Evolutionary conservation across 768 basidiomycete genomes (phyloP).

Genomic region (Gymnopilus dilepis): DNA sequence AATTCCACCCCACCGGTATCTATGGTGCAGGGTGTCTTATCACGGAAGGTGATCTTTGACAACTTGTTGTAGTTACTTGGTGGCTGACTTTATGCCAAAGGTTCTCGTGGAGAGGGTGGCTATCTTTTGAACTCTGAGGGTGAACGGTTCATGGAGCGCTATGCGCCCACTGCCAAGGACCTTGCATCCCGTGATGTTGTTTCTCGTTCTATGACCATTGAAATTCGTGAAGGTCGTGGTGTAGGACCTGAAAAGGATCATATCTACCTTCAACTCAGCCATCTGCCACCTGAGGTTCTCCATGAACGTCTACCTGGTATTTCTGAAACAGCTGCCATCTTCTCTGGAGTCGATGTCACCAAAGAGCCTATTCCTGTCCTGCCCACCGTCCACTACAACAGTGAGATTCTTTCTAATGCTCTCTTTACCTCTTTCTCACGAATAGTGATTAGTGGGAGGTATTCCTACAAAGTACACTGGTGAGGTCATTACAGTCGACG

Average conservation of each 20-base stretch:
- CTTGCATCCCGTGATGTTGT: constrained; percentile 99
- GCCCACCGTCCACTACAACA: constrained; percentile 98
- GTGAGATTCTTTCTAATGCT: constrained; percentile 53
- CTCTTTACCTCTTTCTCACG: constrained; percentile 1
- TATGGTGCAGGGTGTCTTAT: constrained; percentile 99
- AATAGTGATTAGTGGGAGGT: constrained; percentile 81
- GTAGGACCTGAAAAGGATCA: constrained; percentile 99
- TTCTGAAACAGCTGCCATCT: constrained; percentile 98
- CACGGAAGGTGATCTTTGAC: constrained; percentile 77
- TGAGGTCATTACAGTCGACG: constrained; percentile 89
- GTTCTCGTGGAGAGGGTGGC: constrained; percentile 98
- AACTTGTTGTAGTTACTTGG: not conserved
- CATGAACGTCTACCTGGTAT: constrained; percentile 98
- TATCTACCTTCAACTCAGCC: constrained; percentile 94
- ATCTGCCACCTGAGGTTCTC: constrained; percentile 93
- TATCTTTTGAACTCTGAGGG: constrained; percentile 98
- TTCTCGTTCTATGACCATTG: constrained; percentile 98
- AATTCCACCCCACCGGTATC: constrained; percentile 99
- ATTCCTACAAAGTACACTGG: constrained; percentile 99
- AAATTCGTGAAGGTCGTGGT: constrained; percentile 98
- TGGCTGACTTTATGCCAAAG: constrained; percentile 42
- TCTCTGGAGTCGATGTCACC: constrained; percentile 98
- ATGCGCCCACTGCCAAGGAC: constrained; percentile 99
- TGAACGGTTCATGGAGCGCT: constrained; percentile 99
- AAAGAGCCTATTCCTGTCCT: constrained; percentile 99